A percentile compares a stretch with the other conserved stretches of the same genome.
Conservation (phyloP, 768 basidiomycete species). For the Hericium erinaceus region DNA sequence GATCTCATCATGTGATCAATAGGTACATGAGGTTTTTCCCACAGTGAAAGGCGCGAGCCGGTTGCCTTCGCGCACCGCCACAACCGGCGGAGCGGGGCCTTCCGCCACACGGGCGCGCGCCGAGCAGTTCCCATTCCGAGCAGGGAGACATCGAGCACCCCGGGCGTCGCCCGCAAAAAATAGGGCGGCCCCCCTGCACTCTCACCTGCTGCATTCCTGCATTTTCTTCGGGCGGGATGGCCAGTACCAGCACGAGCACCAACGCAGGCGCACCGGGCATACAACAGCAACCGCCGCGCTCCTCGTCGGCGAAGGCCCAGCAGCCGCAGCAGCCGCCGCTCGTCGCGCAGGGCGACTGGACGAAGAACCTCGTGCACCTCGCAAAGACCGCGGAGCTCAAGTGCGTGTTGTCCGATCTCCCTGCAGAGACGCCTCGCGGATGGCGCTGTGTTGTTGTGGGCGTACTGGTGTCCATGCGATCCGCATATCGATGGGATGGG, state of each 20-base stretch:
- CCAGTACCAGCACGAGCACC: constrained; percentile 10
- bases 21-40: no score
- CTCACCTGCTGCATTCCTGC: constrained; percentile 3
- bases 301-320: neutral
- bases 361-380: constrained; percentile 74
- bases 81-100: neutral
- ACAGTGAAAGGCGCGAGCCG: neutral
- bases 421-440: neutral
- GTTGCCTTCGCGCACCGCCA: neutral
- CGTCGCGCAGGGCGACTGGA: constrained; percentile 81
- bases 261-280: constrained; percentile 2
- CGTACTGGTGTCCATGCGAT: neutral
- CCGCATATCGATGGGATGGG: neutral
- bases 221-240: constrained; percentile 7
- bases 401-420: constrained; percentile 34
- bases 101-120: no score
- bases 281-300: neutral
- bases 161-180: neutral
- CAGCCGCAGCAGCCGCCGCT: constrained; percentile 20
- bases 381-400: constrained; percentile 86
- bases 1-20: no score
- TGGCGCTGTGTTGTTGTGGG: constrained; percentile 2
- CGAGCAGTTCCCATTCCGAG: no score
- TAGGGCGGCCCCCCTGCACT: constrained; percentile 5
- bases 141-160: neutral